A percentile compares a stretch with the other conserved stretches of the same genome.
Conservation (phyloP, 108 stramenopile genomes). For the Nitzschia sp. region DNA sequence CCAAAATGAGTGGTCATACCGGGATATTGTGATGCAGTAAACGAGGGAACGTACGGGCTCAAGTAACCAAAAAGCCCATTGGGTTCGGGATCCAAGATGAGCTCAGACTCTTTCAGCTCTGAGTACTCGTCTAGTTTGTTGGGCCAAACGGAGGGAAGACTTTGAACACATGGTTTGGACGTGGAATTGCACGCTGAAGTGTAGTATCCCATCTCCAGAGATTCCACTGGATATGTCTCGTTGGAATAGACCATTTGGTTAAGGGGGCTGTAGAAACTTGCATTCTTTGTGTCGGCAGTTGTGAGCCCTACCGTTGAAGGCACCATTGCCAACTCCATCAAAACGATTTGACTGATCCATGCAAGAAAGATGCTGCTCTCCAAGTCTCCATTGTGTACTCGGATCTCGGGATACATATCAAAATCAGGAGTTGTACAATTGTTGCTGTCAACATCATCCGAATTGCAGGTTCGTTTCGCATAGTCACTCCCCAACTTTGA, state of each 20-base stretch:
- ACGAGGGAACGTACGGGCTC: conserved; percentile 40
- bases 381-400: conserved; percentile 37
- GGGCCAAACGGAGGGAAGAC: conserved; percentile 15
- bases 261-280: conserved; percentile 30
- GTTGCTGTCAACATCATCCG: conserved; percentile 15
- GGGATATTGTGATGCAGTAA: conserved; percentile 32
- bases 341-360: conserved; percentile 37
- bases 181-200: not conserved
- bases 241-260: conserved; percentile 29
- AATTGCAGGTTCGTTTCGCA: conserved; percentile 27
- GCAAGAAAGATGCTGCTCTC: conserved; percentile 24
- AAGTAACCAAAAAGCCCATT: not conserved
- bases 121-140: not conserved
- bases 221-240: not conserved
- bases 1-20: conserved; percentile 37
- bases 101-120: not conserved
- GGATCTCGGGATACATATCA: conserved; percentile 33
- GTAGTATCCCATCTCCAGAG: not conserved
- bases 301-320: conserved; percentile 30
- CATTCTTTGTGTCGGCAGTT: not conserved
- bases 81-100: not conserved
- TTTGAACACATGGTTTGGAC: conserved; percentile 6
- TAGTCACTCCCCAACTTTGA: not conserved
- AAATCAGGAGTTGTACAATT: conserved; percentile 14
- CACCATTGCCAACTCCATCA: conserved; percentile 28